Evolutionary conservation across 495 filamentous ascomycete species (phyloP).

Genomic region (Lophiotrema nucula): DNA sequence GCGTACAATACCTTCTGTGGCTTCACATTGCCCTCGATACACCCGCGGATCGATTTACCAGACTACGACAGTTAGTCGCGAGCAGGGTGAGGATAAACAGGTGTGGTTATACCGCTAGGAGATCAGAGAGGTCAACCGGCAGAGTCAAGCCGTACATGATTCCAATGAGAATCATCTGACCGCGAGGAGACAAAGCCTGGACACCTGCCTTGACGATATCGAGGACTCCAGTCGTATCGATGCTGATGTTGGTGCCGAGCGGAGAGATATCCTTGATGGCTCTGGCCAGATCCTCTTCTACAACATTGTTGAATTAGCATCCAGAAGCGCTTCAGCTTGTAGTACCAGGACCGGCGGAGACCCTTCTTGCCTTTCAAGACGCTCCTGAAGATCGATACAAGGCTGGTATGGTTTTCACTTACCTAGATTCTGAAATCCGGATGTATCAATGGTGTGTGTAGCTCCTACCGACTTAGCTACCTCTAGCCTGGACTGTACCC

Average conservation of each 20-base stretch:
- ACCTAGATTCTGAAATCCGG: background rate
- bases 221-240: slow-evolving; percentile 18
- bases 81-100: background rate
- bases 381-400: too few species aligned
- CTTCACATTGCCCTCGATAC: slow-evolving; percentile 18
- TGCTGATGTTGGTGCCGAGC: slow-evolving; percentile 2
- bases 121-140: background rate
- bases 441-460: slow-evolving; percentile 12
- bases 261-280: slow-evolving; percentile 2
- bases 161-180: slow-evolving; percentile 14
- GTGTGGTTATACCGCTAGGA: slow-evolving; percentile 1
- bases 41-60: slow-evolving; percentile 9
- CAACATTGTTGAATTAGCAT: too few species aligned
- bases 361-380: too few species aligned
- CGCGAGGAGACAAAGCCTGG: background rate
- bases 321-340: too few species aligned
- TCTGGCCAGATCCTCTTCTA: background rate
- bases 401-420: too few species aligned
- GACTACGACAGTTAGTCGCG: background rate
- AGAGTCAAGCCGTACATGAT: slow-evolving; percentile 3
- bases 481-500: slow-evolving; percentile 7
- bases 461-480: slow-evolving; percentile 11
- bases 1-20: slow-evolving; percentile 3
- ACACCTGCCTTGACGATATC: slow-evolving; percentile 2
- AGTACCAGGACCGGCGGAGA: too few species aligned